These are phyloP conservation scores for Aspergillus olivimuriae DNA, from an alignment of 495 filamentous ascomycete species.

Conservation along the genomic window DNA sequence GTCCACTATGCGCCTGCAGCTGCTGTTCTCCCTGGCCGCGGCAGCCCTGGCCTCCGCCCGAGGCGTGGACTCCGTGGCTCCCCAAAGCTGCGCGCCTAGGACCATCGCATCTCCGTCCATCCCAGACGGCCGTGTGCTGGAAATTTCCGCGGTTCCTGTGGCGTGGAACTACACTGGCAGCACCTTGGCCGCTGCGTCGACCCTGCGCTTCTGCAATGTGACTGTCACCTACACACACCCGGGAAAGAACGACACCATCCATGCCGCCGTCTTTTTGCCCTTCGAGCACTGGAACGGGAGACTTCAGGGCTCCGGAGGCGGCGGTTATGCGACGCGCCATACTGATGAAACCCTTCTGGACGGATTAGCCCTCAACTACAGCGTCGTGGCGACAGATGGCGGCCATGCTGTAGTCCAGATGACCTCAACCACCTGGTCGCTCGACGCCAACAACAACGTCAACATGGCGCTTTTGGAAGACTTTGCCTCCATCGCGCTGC, in stretches of 20 bases:
- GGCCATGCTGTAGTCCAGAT: slow-evolving; percentile 15
- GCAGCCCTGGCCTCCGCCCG: background rate
- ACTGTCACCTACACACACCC: slow-evolving; percentile 41
- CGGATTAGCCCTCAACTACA: slow-evolving; percentile 28
- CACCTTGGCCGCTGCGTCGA: background rate
- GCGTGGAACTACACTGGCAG: background rate
- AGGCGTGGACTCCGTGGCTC: background rate
- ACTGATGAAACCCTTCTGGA: slow-evolving; percentile 11
- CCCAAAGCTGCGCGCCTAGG: slow-evolving; percentile 3
- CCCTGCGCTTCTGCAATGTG: slow-evolving; percentile 38
- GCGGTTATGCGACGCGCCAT: slow-evolving; percentile 30
- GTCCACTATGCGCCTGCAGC: background rate
- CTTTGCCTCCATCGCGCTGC: slow-evolving; percentile 32
- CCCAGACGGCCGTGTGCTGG: slow-evolving; percentile 1
- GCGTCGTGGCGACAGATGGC: slow-evolving; percentile 35
- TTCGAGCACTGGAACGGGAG: slow-evolving; percentile 31
- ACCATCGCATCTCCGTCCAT: background rate
- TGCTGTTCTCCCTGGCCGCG: background rate
- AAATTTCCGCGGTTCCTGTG: slow-evolving; percentile 1
- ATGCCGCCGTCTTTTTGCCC: slow-evolving; percentile 31
- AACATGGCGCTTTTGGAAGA: slow-evolving; percentile 32
- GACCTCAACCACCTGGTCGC: slow-evolving; percentile 24
- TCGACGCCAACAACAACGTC: slow-evolving; percentile 30
- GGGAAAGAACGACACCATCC: slow-evolving; percentile 28
- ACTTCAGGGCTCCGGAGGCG: slow-evolving; percentile 36